Evolutionary conservation across 2,329 filamentous ascomycete genomes (phyloP).

Genomic region (Aspergillus intermedius): DNA sequence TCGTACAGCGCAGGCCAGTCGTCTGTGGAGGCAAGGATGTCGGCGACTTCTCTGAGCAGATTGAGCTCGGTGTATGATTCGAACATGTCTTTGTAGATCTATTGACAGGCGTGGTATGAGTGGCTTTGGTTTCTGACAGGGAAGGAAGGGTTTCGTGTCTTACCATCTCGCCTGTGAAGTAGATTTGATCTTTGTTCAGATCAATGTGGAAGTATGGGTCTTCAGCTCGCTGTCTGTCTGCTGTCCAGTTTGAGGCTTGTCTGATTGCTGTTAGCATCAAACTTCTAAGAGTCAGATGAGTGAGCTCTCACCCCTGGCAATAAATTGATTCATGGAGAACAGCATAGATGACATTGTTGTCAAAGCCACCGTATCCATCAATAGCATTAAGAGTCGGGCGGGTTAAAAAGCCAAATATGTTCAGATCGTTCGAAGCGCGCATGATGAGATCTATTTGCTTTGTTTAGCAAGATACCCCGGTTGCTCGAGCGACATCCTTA

Average conservation of each 20-base stretch:
- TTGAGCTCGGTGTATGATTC: constrained; percentile 69
- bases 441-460: constrained; percentile 54
- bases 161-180: constrained; percentile 85
- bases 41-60: constrained; percentile 61
- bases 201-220: constrained; percentile 44
- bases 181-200: constrained; percentile 50
- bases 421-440: constrained; percentile 64
- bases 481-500: constrained; percentile 17
- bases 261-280: constrained; percentile 27
- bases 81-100: constrained; percentile 77
- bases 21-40: constrained; percentile 60
- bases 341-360: constrained; percentile 74
- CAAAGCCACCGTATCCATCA: constrained; percentile 63
- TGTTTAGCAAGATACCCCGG: constrained; percentile 2
- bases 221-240: constrained; percentile 36
- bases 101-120: neutral
- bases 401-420: constrained; percentile 68
- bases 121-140: constrained; percentile 1
- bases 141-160: neutral
- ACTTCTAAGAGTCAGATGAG: neutral
- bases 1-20: constrained; percentile 77
- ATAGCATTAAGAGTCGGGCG: constrained; percentile 62
- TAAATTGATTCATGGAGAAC: constrained; percentile 85
- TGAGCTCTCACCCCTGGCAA: constrained; percentile 53
- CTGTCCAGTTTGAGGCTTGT: constrained; percentile 67